Conservation (phyloP, 352 stramenopile genomes). For the Pythium dissotocum region DNA sequence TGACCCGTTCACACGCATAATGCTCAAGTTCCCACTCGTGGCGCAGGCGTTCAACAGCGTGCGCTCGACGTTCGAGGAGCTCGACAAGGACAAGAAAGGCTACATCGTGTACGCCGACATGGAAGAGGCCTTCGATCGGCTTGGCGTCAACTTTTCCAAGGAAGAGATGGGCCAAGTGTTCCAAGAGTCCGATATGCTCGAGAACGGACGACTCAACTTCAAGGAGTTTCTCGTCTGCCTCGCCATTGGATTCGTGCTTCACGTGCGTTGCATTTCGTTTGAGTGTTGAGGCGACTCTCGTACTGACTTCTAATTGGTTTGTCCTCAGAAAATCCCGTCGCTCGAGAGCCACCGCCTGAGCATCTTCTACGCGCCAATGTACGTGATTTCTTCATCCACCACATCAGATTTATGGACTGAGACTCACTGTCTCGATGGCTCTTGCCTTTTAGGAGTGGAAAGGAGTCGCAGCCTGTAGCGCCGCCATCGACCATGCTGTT, state of each 20-base stretch:
- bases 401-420: not conserved
- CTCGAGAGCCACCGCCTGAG: constrained; percentile 66
- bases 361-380: constrained; percentile 86
- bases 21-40: constrained; percentile 76
- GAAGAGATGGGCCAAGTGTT: constrained; percentile 78
- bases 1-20: constrained; percentile 78
- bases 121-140: constrained; percentile 69
- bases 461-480: not conserved
- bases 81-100: constrained; percentile 64
- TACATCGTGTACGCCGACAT: constrained; percentile 81
- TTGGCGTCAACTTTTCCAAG: constrained; percentile 69
- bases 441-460: constrained; percentile 15
- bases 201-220: constrained; percentile 79
- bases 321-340: constrained; percentile 73
- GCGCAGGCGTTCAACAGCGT: constrained; percentile 78
- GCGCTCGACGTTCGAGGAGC: constrained; percentile 64
- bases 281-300: not conserved
- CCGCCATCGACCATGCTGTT: constrained; percentile 48
- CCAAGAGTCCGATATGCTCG: constrained; percentile 82
- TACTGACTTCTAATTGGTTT: not conserved
- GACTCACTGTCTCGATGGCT: not conserved
- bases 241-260: constrained; percentile 83
- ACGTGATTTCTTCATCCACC: not conserved
- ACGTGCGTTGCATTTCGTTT: constrained; percentile 40
- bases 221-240: constrained; percentile 90